Base-by-base conservation (phyloP, 306 rosid genomes). In the Cicer yamashitae region DNA sequence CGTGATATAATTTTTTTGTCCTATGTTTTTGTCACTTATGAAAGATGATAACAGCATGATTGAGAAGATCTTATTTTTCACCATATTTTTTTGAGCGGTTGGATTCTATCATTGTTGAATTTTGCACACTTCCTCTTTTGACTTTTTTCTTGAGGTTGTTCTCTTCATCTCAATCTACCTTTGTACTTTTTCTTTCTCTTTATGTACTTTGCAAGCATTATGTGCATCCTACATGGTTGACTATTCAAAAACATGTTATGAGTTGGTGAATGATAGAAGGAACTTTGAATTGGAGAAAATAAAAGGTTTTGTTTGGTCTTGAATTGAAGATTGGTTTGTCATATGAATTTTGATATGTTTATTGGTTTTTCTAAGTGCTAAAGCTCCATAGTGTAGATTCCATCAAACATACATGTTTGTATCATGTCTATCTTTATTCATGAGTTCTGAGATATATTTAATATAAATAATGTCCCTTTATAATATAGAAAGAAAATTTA, bases 11-110 rank as follows among this genome's bases (percentile, higher is more conserved):
- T 66, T 80, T 12, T 12, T 73, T 13, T 73, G 53, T 22, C 53
- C 41, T 76, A 66, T 50, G 67, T 69, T 71, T 77, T 67, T 74
- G 63, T 48, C 70, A 59, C 73, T 43, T 80, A 15, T 38, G 70
- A 57, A 77, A 62, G 45, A 73, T 64, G 81, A 70, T 80, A 77
- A 82, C 68, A 68, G 81, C 75, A 73, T 73, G 41, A 37, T 74
- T 83, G 79, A 75, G 60, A 72, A 58, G 17, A 65, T 78, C 73
- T 56, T 73, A 7, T 52, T 45, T 79, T 74, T 61, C 17, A 41
- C 51, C 62, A 13, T 74, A 66, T 67, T 73, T 70, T 75, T 61
- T 30, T 30, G 37, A 13, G 34, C 47, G 83, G 63, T 40, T 69
- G 25, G 57, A 22, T 69, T 62, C 56, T 63, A 68, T 64, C 39